These are phyloP conservation scores for Xylaria palmicola DNA, from an alignment of 495 filamentous ascomycete species.

Conservation along the genomic window DNA sequence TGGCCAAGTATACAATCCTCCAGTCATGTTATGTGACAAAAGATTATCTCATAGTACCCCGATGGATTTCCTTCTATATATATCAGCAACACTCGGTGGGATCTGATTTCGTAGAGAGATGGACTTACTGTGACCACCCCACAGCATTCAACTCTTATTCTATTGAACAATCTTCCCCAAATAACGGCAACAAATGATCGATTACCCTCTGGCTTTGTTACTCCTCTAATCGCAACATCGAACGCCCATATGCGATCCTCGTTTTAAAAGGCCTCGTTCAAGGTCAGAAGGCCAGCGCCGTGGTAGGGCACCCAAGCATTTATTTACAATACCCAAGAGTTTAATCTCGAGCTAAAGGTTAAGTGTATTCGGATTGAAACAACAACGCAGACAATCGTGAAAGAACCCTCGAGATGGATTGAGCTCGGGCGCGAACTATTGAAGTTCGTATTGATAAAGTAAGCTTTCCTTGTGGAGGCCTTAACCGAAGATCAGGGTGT, in stretches of 20 bases:
- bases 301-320: too few species aligned
- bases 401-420: neutral
- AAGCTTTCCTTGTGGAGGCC: neutral
- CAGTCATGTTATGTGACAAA: slow-evolving; percentile 5
- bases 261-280: too few species aligned
- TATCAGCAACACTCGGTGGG: neutral
- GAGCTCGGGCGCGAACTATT: neutral
- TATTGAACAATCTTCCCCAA: neutral
- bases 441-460: neutral
- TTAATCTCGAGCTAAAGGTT: too few species aligned
- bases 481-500: slow-evolving; percentile 9
- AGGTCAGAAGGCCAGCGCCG: too few species aligned
- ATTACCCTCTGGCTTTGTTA: neutral
- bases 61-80: neutral
- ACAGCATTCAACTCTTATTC: neutral
- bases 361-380: neutral
- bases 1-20: slow-evolving; percentile 7
- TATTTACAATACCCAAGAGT: too few species aligned
- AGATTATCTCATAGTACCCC: neutral
- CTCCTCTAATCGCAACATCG: neutral
- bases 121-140: neutral
- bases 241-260: too few species aligned
- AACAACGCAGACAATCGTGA: neutral
- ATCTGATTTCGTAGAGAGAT: neutral
- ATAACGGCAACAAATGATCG: neutral